Conservation (phyloP, 2,329 filamentous ascomycete genomes). For the Neonectria sp. region DNA sequence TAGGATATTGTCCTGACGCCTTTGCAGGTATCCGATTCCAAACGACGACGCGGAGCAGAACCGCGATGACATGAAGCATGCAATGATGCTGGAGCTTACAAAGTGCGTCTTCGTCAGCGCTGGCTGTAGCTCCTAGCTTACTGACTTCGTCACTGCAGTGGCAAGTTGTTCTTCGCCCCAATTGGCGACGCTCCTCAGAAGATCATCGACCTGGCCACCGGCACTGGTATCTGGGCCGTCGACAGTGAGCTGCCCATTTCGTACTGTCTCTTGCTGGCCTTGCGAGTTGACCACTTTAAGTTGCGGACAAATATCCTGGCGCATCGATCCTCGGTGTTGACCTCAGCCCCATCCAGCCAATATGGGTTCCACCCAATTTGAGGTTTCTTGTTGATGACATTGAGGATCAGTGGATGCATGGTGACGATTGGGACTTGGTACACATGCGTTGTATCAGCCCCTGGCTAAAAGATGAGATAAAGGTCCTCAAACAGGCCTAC, state of each 20-base stretch:
- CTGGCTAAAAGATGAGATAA: slow-evolving; percentile 38
- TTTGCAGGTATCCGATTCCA: slow-evolving; percentile 43
- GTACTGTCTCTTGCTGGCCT: rapidly evolving
- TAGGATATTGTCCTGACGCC: slow-evolving; percentile 31
- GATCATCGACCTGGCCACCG: slow-evolving; percentile 43
- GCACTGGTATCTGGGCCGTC: slow-evolving; percentile 44
- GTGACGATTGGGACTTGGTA: slow-evolving; percentile 39
- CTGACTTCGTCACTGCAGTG: slow-evolving; percentile 16
- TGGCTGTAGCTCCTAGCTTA: rapidly evolving
- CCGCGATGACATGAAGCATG: slow-evolving; percentile 50
- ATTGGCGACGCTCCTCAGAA: slow-evolving; percentile 35
- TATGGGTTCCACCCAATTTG: slow-evolving; percentile 59
- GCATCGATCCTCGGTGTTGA: slow-evolving; percentile 44
- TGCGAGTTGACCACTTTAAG: slow-evolving; percentile 13
- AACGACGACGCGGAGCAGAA: slow-evolving; percentile 48
- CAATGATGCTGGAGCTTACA: slow-evolving; percentile 49
- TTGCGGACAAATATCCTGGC: slow-evolving; percentile 45
- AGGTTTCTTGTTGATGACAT: slow-evolving; percentile 56
- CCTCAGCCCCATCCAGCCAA: slow-evolving; percentile 45
- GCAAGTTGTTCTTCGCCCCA: slow-evolving; percentile 40
- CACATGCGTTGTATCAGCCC: slow-evolving; percentile 45
- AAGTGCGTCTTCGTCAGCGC: slow-evolving; percentile 23
- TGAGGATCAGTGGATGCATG: slow-evolving; percentile 64
- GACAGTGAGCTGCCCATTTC: slow-evolving; percentile 21
- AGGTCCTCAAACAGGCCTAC: slow-evolving; percentile 35